Base-by-base conservation (phyloP, 1,284 basidiomycete species). In the Fomitopsis palustris region DNA sequence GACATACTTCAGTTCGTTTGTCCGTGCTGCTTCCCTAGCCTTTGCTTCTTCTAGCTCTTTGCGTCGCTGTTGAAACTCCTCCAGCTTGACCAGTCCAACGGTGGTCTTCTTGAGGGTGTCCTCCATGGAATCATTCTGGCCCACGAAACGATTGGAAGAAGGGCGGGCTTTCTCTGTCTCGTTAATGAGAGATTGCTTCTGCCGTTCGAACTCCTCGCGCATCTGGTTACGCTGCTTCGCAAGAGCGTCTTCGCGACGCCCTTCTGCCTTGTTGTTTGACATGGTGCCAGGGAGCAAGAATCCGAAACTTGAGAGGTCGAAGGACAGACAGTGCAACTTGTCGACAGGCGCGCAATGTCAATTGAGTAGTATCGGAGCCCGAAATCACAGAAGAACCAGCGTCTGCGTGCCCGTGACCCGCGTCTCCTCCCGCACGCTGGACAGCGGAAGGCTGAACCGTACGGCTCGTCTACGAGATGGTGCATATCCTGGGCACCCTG, bases 91-190 rank as follows among this genome's bases (percentile, higher is more conserved):
- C 16, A 99, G 83, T 66, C 97, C 97, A 58, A 99, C 87, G 0
- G 97, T 99, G 53, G 84, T 90, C 69, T 95, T 85, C 79, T 98
- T 98, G 55, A 99, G 82, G 12, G 85, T 84, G 60, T 99, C 97
- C 72, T 98, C 96, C 80, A 98, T 88, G 4, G 91, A 94, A 71
- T 98, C 96, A 74, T 93, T 88, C 74, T 97, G 93, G 4, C 92
- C 91, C 21, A 96, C 90, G 73, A 99, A 99, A 58, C 95, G 92
- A 69, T 92, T 90, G 0, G 84, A 77, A 0, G 92, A 92, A 6
- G 91, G 87, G 57, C 91, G 85, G 61, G 90, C 83, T 74, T 93
- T 92, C 77, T 93, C 91, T 2, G 90, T 92, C 74, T 92, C 90
- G 63, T 81, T 84, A 64, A 92, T 86, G 70, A 96, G 85, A 47